A percentile compares a stretch with the other conserved stretches of the same genome.
Conservation (phyloP, 163 green algal genomes). For the Chlamydomonas reinhardtii region DNA sequence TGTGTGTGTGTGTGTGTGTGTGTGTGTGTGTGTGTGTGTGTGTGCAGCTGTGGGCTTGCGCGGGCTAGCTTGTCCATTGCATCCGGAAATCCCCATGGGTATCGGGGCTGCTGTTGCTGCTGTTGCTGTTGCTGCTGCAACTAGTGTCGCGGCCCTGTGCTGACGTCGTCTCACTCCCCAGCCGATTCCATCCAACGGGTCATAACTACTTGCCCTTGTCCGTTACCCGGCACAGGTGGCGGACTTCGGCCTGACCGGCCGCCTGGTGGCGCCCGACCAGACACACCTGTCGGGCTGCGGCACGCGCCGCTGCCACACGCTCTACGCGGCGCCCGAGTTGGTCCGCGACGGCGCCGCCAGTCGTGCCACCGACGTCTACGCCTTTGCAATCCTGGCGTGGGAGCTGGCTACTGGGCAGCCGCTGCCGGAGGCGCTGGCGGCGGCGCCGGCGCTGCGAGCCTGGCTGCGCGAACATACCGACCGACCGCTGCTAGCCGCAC, state of each 20-base stretch:
- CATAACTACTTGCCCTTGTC: no score
- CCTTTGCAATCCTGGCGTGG: conserved; percentile 12
- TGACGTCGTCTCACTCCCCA: no score
- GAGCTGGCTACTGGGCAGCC: conserved; percentile 13
- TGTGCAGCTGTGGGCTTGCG: no score
- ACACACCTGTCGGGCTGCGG: neutral
- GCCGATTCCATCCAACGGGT: no score
- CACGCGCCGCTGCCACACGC: neutral
- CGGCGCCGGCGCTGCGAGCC: neutral
- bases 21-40: no score
- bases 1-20: no score
- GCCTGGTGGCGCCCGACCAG: neutral
- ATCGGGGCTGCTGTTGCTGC: no score
- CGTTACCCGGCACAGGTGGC: neutral
- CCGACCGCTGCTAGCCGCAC: neutral
- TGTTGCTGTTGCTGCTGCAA: no score
- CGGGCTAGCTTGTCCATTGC: no score
- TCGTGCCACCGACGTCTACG: conserved; percentile 26
- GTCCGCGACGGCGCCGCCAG: neutral
- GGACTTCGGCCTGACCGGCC: neutral
- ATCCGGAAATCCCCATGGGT: no score
- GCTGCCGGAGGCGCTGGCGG: conserved; percentile 4
- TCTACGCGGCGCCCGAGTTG: conserved; percentile 27
- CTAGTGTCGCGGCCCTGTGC: neutral
- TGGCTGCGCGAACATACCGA: neutral